These are phyloP conservation scores for Spinacia oleracea DNA, from an alignment of 179 eudicot genomes.

Conservation along the genomic window DNA sequence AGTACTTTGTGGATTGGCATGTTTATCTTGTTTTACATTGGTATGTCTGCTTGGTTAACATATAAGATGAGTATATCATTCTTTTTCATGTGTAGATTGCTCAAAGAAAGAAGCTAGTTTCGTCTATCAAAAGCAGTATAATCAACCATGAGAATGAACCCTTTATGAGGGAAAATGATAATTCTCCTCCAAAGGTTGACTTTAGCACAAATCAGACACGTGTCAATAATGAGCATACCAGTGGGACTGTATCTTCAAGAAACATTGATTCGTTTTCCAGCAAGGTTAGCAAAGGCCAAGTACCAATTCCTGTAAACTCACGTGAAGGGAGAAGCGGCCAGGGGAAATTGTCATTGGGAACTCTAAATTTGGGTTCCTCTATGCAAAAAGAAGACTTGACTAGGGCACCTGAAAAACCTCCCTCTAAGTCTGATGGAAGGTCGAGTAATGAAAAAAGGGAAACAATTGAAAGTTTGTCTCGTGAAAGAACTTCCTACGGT, in stretches of 20 bases:
- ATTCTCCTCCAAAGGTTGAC: conserved; percentile 31
- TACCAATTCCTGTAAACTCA: conserved; percentile 20
- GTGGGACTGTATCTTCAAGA: conserved; percentile 23
- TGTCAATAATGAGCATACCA: conserved; percentile 22
- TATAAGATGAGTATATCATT: conserved; percentile 6
- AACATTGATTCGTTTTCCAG: conserved; percentile 26
- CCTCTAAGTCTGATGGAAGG: conserved; percentile 29
- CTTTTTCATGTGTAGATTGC: conserved; percentile 59
- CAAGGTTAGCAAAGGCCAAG: conserved; percentile 22
- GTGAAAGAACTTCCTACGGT: conserved; percentile 26
- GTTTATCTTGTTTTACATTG: background rate
- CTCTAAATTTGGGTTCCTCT: conserved; percentile 23
- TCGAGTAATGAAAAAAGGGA: conserved; percentile 32
- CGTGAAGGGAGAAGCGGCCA: conserved; percentile 34
- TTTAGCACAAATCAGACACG: conserved; percentile 22
- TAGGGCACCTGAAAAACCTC: conserved; percentile 16
- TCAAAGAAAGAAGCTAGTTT: conserved; percentile 73
- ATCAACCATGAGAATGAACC: conserved; percentile 39
- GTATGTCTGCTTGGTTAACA: background rate
- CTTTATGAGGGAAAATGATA: conserved; percentile 32
- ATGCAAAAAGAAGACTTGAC: conserved; percentile 19
- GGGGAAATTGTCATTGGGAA: conserved; percentile 23
- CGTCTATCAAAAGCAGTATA: conserved; percentile 58
- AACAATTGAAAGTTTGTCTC: conserved; percentile 29
- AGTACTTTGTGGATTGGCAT: background rate